These are phyloP conservation scores for Yarrowia sp. DNA, from an alignment of 805 yeast genomes.

Conservation along the genomic window DNA sequence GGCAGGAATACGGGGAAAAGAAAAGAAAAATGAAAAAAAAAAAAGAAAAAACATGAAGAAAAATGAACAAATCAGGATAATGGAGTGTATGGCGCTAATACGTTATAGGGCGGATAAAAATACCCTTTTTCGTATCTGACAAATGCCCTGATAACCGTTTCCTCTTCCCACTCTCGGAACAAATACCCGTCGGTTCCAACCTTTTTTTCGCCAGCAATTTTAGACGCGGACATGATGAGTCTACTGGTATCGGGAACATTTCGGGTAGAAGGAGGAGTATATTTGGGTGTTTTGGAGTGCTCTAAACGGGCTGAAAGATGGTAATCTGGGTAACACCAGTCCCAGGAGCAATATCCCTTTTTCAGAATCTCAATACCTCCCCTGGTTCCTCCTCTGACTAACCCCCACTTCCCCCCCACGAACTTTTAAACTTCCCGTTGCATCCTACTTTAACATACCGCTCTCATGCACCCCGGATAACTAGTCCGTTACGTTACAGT, in stretches of 20 bases:
- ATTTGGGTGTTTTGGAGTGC: not conserved
- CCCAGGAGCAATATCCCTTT: not conserved
- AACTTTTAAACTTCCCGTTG: not conserved
- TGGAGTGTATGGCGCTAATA: too few species aligned
- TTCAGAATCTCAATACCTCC: not conserved
- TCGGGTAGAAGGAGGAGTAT: not conserved
- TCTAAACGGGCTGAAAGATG: not conserved
- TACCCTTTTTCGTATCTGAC: too few species aligned
- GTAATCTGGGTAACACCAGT: not conserved
- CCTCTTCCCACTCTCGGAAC: not conserved
- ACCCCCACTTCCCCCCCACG: not conserved
- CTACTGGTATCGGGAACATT: not conserved
- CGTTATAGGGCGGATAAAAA: too few species aligned
- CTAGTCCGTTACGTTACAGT: too few species aligned
- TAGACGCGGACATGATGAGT: not conserved
- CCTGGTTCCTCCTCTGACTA: not conserved
- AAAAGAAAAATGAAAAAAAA: too few species aligned
- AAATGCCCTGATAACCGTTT: too few species aligned
- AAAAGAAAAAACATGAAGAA: too few species aligned
- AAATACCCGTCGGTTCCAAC: not conserved
- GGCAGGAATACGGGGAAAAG: too few species aligned
- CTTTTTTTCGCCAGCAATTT: not conserved
- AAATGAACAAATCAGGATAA: too few species aligned
- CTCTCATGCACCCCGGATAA: slow-evolving; percentile 6
- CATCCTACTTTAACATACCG: not conserved